Conservation (phyloP, 768 basidiomycete species). For the Wakefieldia striispora region DNA sequence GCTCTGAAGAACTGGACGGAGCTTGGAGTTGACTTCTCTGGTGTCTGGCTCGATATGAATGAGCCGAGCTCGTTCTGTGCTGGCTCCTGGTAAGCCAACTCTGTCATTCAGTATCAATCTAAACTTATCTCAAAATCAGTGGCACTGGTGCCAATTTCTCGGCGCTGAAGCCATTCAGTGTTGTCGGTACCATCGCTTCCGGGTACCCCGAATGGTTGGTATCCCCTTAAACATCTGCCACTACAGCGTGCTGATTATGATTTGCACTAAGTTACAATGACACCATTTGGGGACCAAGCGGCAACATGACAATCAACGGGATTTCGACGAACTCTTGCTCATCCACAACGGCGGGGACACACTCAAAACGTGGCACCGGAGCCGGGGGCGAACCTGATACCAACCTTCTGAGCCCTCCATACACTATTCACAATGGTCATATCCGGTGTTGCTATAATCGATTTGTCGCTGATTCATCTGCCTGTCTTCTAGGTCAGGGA, state of each 20-base stretch:
- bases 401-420: slow-evolving; percentile 58
- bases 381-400: slow-evolving; percentile 46
- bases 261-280: slow-evolving; percentile 51
- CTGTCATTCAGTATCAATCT: not conserved
- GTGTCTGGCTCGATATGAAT: slow-evolving; percentile 72
- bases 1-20: slow-evolving; percentile 52
- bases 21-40: slow-evolving; percentile 50
- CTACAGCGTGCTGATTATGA: not conserved
- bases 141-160: slow-evolving; percentile 55
- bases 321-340: slow-evolving; percentile 48
- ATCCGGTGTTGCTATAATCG: not conserved
- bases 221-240: accelerated
- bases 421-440: slow-evolving; percentile 70
- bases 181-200: slow-evolving; percentile 47
- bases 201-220: slow-evolving; percentile 70
- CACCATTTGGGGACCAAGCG: slow-evolving; percentile 63
- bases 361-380: slow-evolving; percentile 47
- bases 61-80: slow-evolving; percentile 63
- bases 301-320: slow-evolving; percentile 73
- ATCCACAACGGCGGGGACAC: slow-evolving; percentile 5
- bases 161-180: slow-evolving; percentile 55
- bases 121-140: slow-evolving; percentile 7
- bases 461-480: not conserved
- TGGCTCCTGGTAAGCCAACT: slow-evolving; percentile 45
- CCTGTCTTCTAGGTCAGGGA: slow-evolving; percentile 41